Evolutionary conservation across 2,329 filamentous ascomycete genomes (phyloP).

Genomic region (Aspergillus awamori): DNA sequence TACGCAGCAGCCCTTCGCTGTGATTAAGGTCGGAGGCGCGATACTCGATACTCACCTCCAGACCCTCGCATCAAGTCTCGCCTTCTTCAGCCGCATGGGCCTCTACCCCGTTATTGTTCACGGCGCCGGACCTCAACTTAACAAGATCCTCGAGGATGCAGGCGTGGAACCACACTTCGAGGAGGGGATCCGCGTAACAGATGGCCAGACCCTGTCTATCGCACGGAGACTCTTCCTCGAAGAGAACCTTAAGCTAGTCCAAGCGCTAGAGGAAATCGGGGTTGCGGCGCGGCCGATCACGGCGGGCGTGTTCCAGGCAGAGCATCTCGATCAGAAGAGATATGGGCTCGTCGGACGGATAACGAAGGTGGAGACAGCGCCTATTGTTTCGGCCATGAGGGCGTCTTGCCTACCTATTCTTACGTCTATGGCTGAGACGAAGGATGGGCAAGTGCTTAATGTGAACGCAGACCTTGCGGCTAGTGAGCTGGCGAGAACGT

Average conservation of each 20-base stretch:
- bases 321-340: constrained; percentile 94
- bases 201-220: constrained; percentile 89
- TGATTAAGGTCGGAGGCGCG: constrained; percentile 96
- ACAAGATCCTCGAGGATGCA: constrained; percentile 83
- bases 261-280: constrained; percentile 86
- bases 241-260: constrained; percentile 89
- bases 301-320: constrained; percentile 84
- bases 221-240: constrained; percentile 91
- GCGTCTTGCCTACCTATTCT: constrained; percentile 90
- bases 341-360: constrained; percentile 96
- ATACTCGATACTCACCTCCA: constrained; percentile 94
- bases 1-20: constrained; percentile 86
- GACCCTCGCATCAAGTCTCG: constrained; percentile 83
- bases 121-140: constrained; percentile 91
- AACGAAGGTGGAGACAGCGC: constrained; percentile 82
- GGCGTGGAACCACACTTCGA: constrained; percentile 94
- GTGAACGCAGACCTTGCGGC: constrained; percentile 98
- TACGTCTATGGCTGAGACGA: constrained; percentile 93
- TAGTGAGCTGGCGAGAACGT: constrained; percentile 81
- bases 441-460: constrained; percentile 89
- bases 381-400: constrained; percentile 88
- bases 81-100: constrained; percentile 91
- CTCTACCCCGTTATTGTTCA: constrained; percentile 95
- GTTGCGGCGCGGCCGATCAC: constrained; percentile 87
- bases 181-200: constrained; percentile 92